A percentile compares a stretch with the other conserved stretches of the same genome.
Evolutionary conservation across 768 basidiomycete species (phyloP).

Genomic region (Lepiota venenata): DNA sequence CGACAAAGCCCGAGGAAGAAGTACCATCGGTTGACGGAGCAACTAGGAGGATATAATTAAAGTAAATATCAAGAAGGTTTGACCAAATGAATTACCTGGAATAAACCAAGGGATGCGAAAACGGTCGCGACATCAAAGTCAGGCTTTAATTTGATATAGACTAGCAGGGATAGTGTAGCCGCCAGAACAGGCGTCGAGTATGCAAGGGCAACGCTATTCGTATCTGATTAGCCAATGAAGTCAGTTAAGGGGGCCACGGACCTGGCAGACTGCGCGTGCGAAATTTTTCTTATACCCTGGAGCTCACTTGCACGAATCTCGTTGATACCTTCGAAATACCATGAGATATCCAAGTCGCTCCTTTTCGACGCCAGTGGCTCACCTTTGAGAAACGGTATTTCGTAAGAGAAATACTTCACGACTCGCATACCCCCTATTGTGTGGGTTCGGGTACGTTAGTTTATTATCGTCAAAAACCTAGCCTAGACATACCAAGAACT

Average conservation of each 20-base stretch:
- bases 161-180: conserved; percentile 63
- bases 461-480: background rate
- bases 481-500: conserved; percentile 41
- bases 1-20: conserved; percentile 58
- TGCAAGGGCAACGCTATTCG: conserved; percentile 45
- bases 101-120: conserved; percentile 62
- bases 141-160: conserved; percentile 53
- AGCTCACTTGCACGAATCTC: conserved; percentile 54
- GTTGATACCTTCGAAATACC: conserved; percentile 41
- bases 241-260: conserved; percentile 23
- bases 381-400: conserved; percentile 59
- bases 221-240: conserved; percentile 11
- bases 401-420: conserved; percentile 78
- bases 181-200: conserved; percentile 62
- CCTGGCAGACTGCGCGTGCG: conserved; percentile 62
- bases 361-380: background rate
- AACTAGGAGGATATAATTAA: conserved; percentile 31
- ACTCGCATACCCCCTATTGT: conserved; percentile 56
- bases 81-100: conserved; percentile 33
- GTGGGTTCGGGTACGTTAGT: background rate
- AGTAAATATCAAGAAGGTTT: background rate
- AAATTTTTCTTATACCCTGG: conserved; percentile 50
- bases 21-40: conserved; percentile 68
- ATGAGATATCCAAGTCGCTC: background rate
- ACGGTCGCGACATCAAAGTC: conserved; percentile 64